These are phyloP conservation scores for Arthrobotrys musiformis DNA, from an alignment of 2,329 filamentous ascomycete genomes.

Conservation along the genomic window DNA sequence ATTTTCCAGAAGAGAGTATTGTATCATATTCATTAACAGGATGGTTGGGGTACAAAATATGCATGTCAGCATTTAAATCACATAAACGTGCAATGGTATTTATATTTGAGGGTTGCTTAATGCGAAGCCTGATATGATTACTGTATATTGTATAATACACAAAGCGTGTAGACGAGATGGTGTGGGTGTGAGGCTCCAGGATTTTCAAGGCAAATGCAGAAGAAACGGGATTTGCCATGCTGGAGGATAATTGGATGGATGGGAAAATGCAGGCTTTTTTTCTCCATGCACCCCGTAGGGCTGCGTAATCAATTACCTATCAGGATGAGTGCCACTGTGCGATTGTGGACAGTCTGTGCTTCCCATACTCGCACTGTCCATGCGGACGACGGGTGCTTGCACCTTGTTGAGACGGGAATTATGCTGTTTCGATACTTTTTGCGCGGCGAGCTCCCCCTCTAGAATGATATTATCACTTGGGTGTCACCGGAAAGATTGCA, in stretches of 20 bases:
- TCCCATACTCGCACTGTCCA: slow-evolving; percentile 3
- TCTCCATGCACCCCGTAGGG: slow-evolving; percentile 43
- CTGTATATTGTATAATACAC: background rate
- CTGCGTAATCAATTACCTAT: slow-evolving; percentile 33
- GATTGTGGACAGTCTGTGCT: background rate
- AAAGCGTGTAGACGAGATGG: slow-evolving; percentile 10
- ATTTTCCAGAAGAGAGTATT: background rate
- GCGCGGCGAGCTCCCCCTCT: slow-evolving; percentile 11
- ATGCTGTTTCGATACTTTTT: background rate
- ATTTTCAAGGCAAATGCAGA: slow-evolving; percentile 7
- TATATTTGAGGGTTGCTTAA: slow-evolving; percentile 18
- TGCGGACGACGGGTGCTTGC: slow-evolving; percentile 8
- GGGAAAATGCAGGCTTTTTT: background rate
- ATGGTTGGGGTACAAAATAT: slow-evolving; percentile 15
- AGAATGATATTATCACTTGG: background rate
- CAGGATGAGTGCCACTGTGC: background rate
- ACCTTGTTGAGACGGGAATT: slow-evolving; percentile 14
- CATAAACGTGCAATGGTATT: background rate
- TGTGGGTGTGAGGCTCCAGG: slow-evolving; percentile 33
- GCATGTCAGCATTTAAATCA: slow-evolving; percentile 49
- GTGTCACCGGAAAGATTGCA: slow-evolving; percentile 30
- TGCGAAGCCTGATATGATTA: slow-evolving; percentile 19
- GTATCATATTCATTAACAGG: background rate
- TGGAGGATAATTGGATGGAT: background rate
- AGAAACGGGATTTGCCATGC: slow-evolving; percentile 1